These are phyloP conservation scores for grape (Vitis vinifera) DNA, from an alignment of 164 flowering plant genomes.

Conservation along the genomic window DNA sequence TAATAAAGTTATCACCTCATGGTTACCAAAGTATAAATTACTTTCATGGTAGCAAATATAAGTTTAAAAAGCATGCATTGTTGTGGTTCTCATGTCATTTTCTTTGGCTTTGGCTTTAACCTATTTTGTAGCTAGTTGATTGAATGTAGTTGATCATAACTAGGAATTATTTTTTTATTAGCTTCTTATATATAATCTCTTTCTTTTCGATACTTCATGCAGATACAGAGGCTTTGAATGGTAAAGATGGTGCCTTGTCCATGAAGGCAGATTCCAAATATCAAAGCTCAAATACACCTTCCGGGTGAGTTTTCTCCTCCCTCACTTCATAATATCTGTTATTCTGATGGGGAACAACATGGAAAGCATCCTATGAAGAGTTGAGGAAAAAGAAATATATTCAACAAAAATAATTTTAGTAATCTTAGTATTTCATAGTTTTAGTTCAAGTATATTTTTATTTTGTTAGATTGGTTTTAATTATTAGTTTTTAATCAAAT, in stretches of 20 bases:
- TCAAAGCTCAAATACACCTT: slow-evolving; percentile 17
- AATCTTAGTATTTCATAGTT: no score
- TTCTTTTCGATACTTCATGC: slow-evolving; percentile 10
- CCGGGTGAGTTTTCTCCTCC: slow-evolving; percentile 28
- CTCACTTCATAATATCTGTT: background rate
- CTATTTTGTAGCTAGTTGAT: background rate
- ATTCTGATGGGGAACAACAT: background rate
- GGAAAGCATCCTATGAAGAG: background rate
- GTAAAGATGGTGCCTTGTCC: slow-evolving; percentile 19
- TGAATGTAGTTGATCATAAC: slow-evolving; percentile 1
- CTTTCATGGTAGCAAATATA: no score
- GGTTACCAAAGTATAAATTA: no score
- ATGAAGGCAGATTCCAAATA: slow-evolving; percentile 20
- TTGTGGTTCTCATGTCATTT: background rate
- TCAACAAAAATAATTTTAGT: no score
- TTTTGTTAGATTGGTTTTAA: no score
- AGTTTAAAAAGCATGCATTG: background rate
- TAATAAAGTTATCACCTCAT: no score
- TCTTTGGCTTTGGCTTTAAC: background rate
- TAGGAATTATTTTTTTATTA: background rate
- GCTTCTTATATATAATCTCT: background rate
- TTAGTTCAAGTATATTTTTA: no score
- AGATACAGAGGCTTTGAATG: slow-evolving; percentile 22
- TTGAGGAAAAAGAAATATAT: no score
- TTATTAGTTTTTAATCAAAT: no score